Conservation (phyloP, 169 alveolate genomes). For the Plasmodium ovale region DNA sequence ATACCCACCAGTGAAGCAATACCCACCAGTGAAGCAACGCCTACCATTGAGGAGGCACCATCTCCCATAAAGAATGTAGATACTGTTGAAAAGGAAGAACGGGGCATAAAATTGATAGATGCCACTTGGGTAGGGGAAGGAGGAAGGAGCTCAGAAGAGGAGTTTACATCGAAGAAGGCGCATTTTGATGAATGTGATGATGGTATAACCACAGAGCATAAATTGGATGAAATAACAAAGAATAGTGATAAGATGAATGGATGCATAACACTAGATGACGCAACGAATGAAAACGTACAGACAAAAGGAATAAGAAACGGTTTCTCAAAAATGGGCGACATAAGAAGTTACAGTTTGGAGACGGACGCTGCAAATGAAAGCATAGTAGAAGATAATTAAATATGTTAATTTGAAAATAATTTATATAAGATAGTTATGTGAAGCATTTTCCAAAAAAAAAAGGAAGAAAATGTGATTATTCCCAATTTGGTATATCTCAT, state of each 20-base stretch:
- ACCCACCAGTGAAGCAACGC: too few species aligned
- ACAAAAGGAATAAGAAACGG: background rate
- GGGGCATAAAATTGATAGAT: background rate
- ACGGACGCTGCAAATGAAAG: background rate
- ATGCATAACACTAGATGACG: background rate
- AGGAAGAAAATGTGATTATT: background rate
- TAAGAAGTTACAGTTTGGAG: too few species aligned
- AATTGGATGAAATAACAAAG: background rate
- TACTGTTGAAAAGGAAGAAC: too few species aligned
- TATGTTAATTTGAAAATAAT: background rate
- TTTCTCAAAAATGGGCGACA: background rate
- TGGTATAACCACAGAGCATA: background rate
- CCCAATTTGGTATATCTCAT: background rate
- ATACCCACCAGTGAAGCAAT: too few species aligned
- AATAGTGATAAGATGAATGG: background rate
- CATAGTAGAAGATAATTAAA: background rate
- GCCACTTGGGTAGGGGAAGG: too few species aligned
- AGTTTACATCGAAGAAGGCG: conserved; percentile 13
- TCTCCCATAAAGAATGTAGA: too few species aligned
- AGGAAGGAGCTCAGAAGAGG: too few species aligned
- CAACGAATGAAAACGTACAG: background rate
- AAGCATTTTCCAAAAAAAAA: background rate
- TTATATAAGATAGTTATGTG: background rate
- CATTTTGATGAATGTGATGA: background rate
- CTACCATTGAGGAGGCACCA: too few species aligned